phyloP scores from a whole-genome alignment of 768 basidiomycete species.

The Hydnomerulius pinastri region DNA sequence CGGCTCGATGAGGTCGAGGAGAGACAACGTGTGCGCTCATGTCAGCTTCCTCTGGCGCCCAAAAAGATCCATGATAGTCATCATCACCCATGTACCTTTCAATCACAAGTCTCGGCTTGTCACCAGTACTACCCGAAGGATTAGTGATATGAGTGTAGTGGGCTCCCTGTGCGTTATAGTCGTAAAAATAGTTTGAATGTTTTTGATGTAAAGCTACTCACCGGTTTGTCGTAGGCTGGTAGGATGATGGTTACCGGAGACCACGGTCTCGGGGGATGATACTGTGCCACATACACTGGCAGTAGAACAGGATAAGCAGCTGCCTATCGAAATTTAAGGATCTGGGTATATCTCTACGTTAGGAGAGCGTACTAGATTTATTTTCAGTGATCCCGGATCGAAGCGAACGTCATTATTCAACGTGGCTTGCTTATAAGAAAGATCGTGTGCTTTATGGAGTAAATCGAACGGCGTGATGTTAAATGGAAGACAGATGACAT shows the following conservation, averaged over 20 bases:
- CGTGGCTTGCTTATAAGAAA: slow-evolving; percentile 38
- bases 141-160: slow-evolving; percentile 29
- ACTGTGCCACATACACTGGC: slow-evolving; percentile 63
- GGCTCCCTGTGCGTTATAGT: slow-evolving; percentile 16
- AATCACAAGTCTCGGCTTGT: slow-evolving; percentile 19
- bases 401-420: slow-evolving; percentile 42
- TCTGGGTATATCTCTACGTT: not conserved
- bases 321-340: slow-evolving; percentile 37
- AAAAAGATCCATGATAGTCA: slow-evolving; percentile 21
- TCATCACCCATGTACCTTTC: slow-evolving; percentile 21
- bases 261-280: slow-evolving; percentile 34
- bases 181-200: not conserved
- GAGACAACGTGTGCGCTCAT: slow-evolving; percentile 17
- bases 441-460: slow-evolving; percentile 37
- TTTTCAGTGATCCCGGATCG: slow-evolving; percentile 44
- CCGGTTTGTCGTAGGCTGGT: slow-evolving; percentile 28
- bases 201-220: slow-evolving; percentile 7
- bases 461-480: slow-evolving; percentile 53
- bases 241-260: slow-evolving; percentile 30
- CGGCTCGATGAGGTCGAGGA: slow-evolving; percentile 23
- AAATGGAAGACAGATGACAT: slow-evolving; percentile 60
- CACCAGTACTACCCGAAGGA: slow-evolving; percentile 12
- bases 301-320: slow-evolving; percentile 64
- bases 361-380: slow-evolving; percentile 43
- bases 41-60: slow-evolving; percentile 17